Evolutionary conservation across 139 green algal species (phyloP).

Genomic region (Ostreobium quekettii): DNA sequence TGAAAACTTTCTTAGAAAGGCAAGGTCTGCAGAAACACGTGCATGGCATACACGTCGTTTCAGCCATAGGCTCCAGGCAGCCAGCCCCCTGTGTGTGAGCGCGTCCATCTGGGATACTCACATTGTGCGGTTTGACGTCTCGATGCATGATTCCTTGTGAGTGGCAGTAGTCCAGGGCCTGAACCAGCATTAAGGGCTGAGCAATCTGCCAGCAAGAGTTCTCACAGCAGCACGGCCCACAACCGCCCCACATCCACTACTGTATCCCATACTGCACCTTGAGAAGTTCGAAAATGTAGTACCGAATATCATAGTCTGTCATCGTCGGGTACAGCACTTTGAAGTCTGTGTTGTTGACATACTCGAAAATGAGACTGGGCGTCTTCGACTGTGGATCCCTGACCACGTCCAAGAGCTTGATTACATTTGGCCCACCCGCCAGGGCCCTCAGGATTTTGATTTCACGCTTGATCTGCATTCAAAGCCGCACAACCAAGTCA

Average conservation of each 20-base stretch:
- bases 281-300: slow-evolving; percentile 96
- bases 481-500: no score
- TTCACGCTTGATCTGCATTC: slow-evolving; percentile 96
- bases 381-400: slow-evolving; percentile 87
- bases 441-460: slow-evolving; percentile 98
- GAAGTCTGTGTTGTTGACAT: slow-evolving; percentile 82
- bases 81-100: no score
- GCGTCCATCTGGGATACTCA: slow-evolving; percentile 25
- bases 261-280: no score
- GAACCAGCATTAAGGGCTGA: slow-evolving; percentile 72
- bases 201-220: no score
- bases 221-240: no score
- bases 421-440: slow-evolving; percentile 92
- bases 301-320: slow-evolving; percentile 92
- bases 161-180: slow-evolving; percentile 93
- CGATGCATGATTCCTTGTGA: slow-evolving; percentile 54
- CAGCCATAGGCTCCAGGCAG: no score
- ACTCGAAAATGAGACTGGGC: slow-evolving; percentile 93
- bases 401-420: slow-evolving; percentile 94
- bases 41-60: no score
- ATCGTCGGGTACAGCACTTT: slow-evolving; percentile 93
- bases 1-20: no score
- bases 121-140: slow-evolving; percentile 78
- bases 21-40: no score
- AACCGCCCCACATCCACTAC: slow-evolving; percentile 27